These are phyloP conservation scores for Septoria linicola DNA, from an alignment of 2,329 filamentous ascomycete species.

Conservation along the genomic window DNA sequence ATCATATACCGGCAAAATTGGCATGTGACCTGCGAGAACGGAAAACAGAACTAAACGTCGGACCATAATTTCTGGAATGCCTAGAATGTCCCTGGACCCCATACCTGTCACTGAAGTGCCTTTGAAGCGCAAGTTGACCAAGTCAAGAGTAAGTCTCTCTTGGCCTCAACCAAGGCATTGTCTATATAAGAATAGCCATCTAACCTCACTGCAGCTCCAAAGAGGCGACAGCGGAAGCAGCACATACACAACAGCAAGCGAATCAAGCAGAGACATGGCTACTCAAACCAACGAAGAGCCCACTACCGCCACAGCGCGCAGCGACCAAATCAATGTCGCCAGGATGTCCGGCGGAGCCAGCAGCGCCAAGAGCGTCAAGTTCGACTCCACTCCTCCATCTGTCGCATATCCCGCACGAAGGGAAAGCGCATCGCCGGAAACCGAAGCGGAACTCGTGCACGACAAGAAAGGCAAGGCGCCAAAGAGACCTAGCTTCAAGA, in stretches of 20 bases:
- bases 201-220: slow-evolving; percentile 29
- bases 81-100: slow-evolving; percentile 10
- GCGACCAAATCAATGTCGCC: background rate
- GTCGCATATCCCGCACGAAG: too few species aligned
- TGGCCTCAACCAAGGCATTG: background rate
- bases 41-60: background rate
- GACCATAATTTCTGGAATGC: background rate
- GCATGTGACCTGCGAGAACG: too few species aligned
- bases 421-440: too few species aligned
- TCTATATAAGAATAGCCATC: background rate
- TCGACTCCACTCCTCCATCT: slow-evolving; percentile 1
- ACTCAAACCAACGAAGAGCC: slow-evolving; percentile 9
- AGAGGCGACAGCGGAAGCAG: slow-evolving; percentile 14
- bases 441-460: slow-evolving; percentile 5
- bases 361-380: slow-evolving; percentile 5
- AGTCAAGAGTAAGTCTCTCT: background rate
- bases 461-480: slow-evolving; percentile 11
- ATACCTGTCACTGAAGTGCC: slow-evolving; percentile 8
- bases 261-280: slow-evolving; percentile 11
- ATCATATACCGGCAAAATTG: too few species aligned
- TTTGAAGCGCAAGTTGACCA: slow-evolving; percentile 8
- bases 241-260: slow-evolving; percentile 7
- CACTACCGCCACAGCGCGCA: background rate
- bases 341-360: slow-evolving; percentile 6
- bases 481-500: slow-evolving; percentile 17